Base-by-base conservation (phyloP, 1,284 basidiomycete genomes). In the Cryptococcus sp. region DNA sequence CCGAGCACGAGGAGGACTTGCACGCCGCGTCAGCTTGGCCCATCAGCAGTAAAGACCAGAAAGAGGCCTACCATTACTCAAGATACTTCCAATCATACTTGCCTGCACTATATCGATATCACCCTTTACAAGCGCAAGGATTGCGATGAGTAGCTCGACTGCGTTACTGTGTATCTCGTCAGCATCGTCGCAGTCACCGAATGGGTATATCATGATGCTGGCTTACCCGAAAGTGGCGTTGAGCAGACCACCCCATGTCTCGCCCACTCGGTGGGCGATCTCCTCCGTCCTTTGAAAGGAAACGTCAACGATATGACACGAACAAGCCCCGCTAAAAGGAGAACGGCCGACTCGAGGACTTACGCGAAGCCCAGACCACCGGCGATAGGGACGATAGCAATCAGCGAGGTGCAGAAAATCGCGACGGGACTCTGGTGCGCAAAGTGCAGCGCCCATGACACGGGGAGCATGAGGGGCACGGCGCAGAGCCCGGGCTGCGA, bases 31-130 rank as follows among this genome's bases (percentile, higher is more conserved):
- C 18, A 38, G 39, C 21, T 23, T 42, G 4, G 23, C 49, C 33
- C n/a, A 20, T 11, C 20, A 13, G 35, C 8, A 16, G 21, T 23
- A 36, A 38, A 12, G 4, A 18, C 15, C 11, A 24, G 4, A 20
- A 23, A 7, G 39, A 7, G 21, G 58, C 60, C 60, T 46, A 68
- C 67, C 76, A 67, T 87, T 87, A 61, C 83, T 84, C 18, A 86
- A 71, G 53, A 87, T 81, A 42, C 81, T 82, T 36, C 85, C 85
- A 35, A 85, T 79, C 65, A 85, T 80, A 36, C 80, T 80, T 73
- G 89, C 75, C 77, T 94, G 91, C 0, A 94, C 91, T 52, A 95
- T 83, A 44, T 81, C 80, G 23, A 95, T 77, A 75, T 94, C 81
- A 63, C 91, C 92, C 74, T 93, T 85, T 6, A 80, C 73, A 18